Conservation (phyloP, 495 filamentous ascomycete species). For the Lentithecium fluviatile region DNA sequence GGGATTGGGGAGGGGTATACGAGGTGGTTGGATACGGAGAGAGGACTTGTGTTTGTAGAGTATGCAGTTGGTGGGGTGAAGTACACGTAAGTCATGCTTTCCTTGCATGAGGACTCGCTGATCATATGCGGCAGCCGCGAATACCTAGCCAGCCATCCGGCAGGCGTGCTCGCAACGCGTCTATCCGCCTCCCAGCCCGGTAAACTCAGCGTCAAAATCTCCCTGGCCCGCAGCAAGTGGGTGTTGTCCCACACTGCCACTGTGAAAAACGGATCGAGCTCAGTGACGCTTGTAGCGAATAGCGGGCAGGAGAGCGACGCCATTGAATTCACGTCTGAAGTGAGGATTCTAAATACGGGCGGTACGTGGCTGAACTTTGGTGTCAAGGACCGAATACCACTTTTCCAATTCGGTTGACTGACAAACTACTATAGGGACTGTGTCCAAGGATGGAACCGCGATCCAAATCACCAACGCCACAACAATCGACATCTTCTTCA, state of each 20-base stretch:
- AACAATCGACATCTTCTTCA: slow-evolving; percentile 14
- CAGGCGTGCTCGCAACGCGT: slow-evolving; percentile 47
- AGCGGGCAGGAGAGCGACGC: background rate
- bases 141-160: slow-evolving; percentile 46
- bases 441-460: background rate
- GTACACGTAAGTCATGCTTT: slow-evolving; percentile 37
- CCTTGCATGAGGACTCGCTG: too few relatives aligned
- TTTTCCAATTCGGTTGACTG: too few relatives aligned
- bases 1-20: slow-evolving; percentile 40
- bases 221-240: slow-evolving; percentile 32
- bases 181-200: slow-evolving; percentile 31
- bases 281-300: slow-evolving; percentile 1
- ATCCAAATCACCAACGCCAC: slow-evolving; percentile 3
- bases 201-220: slow-evolving; percentile 48
- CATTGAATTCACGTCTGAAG: slow-evolving; percentile 1
- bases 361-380: background rate
- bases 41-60: slow-evolving; percentile 17
- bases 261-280: background rate
- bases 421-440: background rate
- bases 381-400: too few relatives aligned
- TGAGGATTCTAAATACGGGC: background rate
- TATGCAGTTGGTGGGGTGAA: slow-evolving; percentile 43
- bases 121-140: slow-evolving; percentile 37
- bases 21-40: slow-evolving; percentile 45
- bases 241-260: slow-evolving; percentile 1